Conservation (phyloP, 768 basidiomycete genomes). For the Mycena epipterygia region DNA sequence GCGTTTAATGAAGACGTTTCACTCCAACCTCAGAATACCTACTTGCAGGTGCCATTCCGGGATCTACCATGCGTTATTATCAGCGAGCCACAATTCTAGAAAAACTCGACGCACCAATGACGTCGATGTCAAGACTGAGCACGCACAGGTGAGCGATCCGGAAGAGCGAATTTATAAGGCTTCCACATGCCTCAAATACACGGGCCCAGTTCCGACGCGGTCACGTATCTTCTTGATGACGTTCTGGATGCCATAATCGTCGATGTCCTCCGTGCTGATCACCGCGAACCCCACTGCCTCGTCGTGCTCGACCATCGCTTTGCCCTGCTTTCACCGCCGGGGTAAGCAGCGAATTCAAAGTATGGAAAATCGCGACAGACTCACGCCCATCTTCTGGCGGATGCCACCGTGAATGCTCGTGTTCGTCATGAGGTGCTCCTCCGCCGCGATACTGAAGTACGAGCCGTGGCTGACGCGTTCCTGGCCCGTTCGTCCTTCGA, state of each 20-base stretch:
- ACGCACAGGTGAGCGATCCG: not conserved
- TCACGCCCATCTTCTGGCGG: constrained; percentile 44
- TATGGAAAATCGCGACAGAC: not conserved
- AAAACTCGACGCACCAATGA: constrained; percentile 55
- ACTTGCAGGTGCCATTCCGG: constrained; percentile 73
- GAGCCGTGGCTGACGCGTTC: constrained; percentile 74
- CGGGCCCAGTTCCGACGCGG: constrained; percentile 30
- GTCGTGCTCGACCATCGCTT: constrained; percentile 10
- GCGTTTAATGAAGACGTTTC: not conserved
- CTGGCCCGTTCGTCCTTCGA: constrained; percentile 52
- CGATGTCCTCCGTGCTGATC: constrained; percentile 63
- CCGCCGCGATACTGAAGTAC: constrained; percentile 74
- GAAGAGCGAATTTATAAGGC: not conserved
- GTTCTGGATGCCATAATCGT: constrained; percentile 68
- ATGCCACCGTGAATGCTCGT: constrained; percentile 80
- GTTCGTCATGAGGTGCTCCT: constrained; percentile 72
- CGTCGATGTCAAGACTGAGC: constrained; percentile 73
- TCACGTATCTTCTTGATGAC: constrained; percentile 68
- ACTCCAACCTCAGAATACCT: constrained; percentile 36
- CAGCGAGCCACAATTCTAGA: not conserved
- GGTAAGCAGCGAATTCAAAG: not conserved
- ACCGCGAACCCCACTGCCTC: constrained; percentile 19
- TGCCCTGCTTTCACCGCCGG: constrained; percentile 7
- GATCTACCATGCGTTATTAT: constrained; percentile 53
- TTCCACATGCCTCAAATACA: constrained; percentile 71